phyloP scores from a whole-genome alignment of 2,329 filamentous ascomycete species.

The Cladophialophora chaetospira region DNA sequence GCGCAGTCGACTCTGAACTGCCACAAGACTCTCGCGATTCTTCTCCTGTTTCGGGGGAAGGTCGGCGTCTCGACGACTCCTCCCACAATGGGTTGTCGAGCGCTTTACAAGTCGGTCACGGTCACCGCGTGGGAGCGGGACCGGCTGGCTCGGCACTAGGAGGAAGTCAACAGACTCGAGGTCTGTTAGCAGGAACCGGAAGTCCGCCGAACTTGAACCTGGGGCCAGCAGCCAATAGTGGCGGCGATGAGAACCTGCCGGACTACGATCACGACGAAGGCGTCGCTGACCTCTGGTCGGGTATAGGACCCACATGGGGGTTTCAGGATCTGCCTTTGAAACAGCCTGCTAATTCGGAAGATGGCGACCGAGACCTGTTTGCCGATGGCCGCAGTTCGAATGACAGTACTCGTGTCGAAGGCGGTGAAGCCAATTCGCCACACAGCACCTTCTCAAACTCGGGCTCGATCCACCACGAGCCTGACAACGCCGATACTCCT shows the following conservation, averaged over 20 bases:
- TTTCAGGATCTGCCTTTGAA: conserved; percentile 10
- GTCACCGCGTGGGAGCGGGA: conserved; percentile 65
- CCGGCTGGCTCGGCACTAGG: conserved; percentile 59
- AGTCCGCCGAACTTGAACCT: conserved; percentile 25
- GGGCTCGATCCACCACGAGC: conserved; percentile 6
- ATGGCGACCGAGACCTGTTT: conserved; percentile 24
- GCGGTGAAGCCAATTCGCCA: conserved; percentile 18
- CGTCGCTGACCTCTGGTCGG: background rate
- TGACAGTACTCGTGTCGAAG: conserved; percentile 30
- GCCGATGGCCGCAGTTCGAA: conserved; percentile 26
- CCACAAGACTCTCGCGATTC: conserved; percentile 45
- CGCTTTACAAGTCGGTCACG: conserved; percentile 74
- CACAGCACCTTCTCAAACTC: conserved; percentile 18
- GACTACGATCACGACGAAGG: conserved; percentile 34
- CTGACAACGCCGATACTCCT: conserved; percentile 1
- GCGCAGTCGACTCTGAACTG: conserved; percentile 52
- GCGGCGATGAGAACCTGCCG: conserved; percentile 32
- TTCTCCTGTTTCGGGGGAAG: conserved; percentile 71
- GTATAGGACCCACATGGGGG: conserved; percentile 12
- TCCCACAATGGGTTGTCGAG: conserved; percentile 90
- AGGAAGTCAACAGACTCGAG: conserved; percentile 39
- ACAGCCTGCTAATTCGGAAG: conserved; percentile 23
- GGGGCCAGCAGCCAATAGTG: conserved; percentile 10
- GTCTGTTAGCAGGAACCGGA: conserved; percentile 36
- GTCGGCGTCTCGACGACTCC: conserved; percentile 81